Evolutionary conservation across 2,329 filamentous ascomycete species (phyloP), one percentile per base, ranked within the genome.

Genomic region (Claviceps pusilla): DNA sequence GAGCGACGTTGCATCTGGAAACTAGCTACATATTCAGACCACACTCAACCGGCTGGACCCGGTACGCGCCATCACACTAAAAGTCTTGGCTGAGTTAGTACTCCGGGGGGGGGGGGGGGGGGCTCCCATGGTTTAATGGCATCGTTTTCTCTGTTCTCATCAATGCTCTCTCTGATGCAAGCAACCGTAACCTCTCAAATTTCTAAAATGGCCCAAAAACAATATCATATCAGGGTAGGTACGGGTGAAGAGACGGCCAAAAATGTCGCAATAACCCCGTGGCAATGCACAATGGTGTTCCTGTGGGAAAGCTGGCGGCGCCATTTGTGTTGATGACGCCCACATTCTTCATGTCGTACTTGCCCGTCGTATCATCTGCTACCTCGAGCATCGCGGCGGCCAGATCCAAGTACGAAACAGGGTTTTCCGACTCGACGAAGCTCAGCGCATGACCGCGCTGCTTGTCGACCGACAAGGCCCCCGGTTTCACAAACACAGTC

Each of bases 301-400:
- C 47, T 5, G 3, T 24, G 24, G 52, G 52, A 29, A 50, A 49
- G 3, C 28, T 50, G 3, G 52, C 47, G 4, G 16, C 35, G 19
- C 33, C 55, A n/a, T 49, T 54, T 10, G 48, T 35, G 28, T 54
- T 54, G 7, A 50, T 46, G 16, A 54, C 52, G 45, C 52, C 52
- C 14, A 66, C 60, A 56, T 62, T 63, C 52, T 54, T 55, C 31
- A 52, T 53, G 33, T 66, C 60, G 35, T 63, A 66, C 0, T 54
- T 51, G 1, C 62, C 64, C 2, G 65, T 60, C 11, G 57, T 54
- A 45, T 68, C 67, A 39, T 72, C 65, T 0, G 68, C 72, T 5
- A 68, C 69, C 60, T 77, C 73, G 19, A 76, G 64, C 75, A 77
- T 77, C 0, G 60, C 73, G 1, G 70, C 73, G 4, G 55, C 46